Percentiles rank a stretch among this genome's conserved stretches.
These are phyloP conservation scores for Sorghum bicolor DNA, from an alignment of 176 grass and related monocot genomes.

Conservation along the genomic window DNA sequence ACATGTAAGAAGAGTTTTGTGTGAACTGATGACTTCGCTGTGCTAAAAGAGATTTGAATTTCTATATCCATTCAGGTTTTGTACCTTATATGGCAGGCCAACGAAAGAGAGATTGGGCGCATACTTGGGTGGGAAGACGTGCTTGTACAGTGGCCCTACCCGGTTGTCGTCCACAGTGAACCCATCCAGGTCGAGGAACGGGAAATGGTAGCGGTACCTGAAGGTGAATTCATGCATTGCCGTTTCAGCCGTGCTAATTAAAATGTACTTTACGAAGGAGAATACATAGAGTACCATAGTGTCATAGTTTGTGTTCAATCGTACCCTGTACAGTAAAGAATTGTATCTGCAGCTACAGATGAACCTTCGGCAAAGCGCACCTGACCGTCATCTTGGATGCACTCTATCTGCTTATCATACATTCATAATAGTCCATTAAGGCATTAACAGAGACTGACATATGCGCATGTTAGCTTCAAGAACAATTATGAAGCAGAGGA, in stretches of 20 bases:
- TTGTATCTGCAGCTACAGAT: conserved; percentile 28
- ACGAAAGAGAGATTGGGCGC: conserved; percentile 40
- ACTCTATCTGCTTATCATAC: conserved; percentile 29
- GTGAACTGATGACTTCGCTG: not conserved
- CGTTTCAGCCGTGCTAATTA: too few relatives aligned
- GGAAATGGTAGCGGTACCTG: conserved; percentile 52
- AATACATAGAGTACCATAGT: not conserved
- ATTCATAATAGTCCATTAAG: not conserved
- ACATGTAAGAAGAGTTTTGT: not conserved
- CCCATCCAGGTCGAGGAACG: conserved; percentile 44
- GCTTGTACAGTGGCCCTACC: conserved; percentile 48
- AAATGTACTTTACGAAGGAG: too few relatives aligned
- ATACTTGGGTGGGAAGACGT: conserved; percentile 39
- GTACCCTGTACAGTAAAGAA: conserved; percentile 62
- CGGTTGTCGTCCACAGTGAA: conserved; percentile 48
- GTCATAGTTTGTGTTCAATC: not conserved
- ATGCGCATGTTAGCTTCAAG: not conserved
- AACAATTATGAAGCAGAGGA: not conserved
- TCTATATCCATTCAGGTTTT: not conserved
- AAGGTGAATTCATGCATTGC: not conserved
- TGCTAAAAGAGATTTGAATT: too few relatives aligned
- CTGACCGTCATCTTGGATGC: conserved; percentile 29
- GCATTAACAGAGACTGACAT: not conserved
- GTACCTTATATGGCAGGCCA: conserved; percentile 34
- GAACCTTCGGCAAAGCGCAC: conserved; percentile 40